Conservation (phyloP, 2,329 filamentous ascomycete genomes). For the Penicillium sp. region DNA sequence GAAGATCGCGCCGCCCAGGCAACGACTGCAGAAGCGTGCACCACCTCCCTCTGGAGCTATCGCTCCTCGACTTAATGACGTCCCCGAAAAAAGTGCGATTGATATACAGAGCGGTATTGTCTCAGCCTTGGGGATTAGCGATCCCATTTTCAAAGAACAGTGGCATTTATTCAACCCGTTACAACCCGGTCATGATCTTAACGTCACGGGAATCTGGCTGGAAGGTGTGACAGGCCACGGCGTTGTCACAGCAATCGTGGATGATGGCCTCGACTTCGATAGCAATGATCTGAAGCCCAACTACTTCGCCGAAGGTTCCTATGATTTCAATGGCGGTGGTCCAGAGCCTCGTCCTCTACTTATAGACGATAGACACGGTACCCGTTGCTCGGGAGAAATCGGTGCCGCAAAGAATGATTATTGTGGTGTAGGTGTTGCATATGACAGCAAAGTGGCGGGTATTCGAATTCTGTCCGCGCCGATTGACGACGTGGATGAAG, state of each 20-base stretch:
- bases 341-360: constrained; percentile 79
- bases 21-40: constrained; percentile 61
- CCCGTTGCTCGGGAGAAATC: constrained; percentile 91
- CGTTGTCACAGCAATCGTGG: constrained; percentile 87
- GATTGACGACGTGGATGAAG: constrained; percentile 91
- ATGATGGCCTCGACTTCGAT: constrained; percentile 94
- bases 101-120: constrained; percentile 62
- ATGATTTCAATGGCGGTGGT: constrained; percentile 88
- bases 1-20: constrained; percentile 66
- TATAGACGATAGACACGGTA: constrained; percentile 84
- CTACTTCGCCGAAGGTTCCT: constrained; percentile 89
- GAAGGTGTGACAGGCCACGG: constrained; percentile 88
- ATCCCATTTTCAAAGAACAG: constrained; percentile 90
- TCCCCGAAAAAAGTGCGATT: constrained; percentile 49
- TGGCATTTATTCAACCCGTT: constrained; percentile 91
- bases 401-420: constrained; percentile 88
- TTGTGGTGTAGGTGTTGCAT: constrained; percentile 94
- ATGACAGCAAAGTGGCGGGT: constrained; percentile 84
- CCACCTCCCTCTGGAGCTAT: constrained; percentile 33
- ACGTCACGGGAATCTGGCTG: constrained; percentile 91
- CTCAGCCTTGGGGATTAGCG: constrained; percentile 68
- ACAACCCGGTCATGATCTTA: constrained; percentile 84
- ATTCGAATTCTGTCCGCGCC: constrained; percentile 89
- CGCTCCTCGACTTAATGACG: constrained; percentile 38
- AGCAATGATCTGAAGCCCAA: constrained; percentile 90